phyloP scores from a whole-genome alignment of 1,284 basidiomycete species.

The Trichosporon ovoides region DNA sequence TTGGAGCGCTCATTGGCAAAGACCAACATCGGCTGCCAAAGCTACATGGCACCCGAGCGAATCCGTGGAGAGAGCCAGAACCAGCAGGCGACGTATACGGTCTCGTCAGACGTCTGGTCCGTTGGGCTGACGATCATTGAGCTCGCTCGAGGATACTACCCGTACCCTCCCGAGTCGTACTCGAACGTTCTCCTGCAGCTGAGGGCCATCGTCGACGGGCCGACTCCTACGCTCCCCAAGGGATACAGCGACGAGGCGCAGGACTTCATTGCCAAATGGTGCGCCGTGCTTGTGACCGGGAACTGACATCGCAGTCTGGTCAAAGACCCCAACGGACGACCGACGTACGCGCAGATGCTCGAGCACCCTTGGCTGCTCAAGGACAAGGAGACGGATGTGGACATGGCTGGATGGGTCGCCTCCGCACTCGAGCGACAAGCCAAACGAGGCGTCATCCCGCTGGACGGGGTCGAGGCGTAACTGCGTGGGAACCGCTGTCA shows the following conservation, averaged over 20 bases:
- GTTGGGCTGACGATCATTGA: constrained; percentile 95
- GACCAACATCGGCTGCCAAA: constrained; percentile 98
- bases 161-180: constrained; percentile 98
- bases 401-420: constrained; percentile 77
- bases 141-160: constrained; percentile 84
- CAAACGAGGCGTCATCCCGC: constrained; percentile 30
- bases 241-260: constrained; percentile 49
- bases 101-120: constrained; percentile 97
- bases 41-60: constrained; percentile 98
- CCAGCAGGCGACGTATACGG: constrained; percentile 83
- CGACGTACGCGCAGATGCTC: constrained; percentile 78
- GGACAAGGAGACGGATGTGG: constrained; percentile 59
- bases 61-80: constrained; percentile 91
- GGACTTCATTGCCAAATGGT: constrained; percentile 54
- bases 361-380: constrained; percentile 66
- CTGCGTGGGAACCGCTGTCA: background rate
- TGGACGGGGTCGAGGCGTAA: constrained; percentile 27
- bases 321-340: constrained; percentile 70
- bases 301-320: constrained; percentile 55
- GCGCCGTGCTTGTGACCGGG: constrained; percentile 25
- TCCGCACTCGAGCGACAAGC: constrained; percentile 56
- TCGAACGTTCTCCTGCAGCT: constrained; percentile 94
- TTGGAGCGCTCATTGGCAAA: constrained; percentile 93
- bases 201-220: constrained; percentile 91
- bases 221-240: constrained; percentile 75